A percentile compares a stretch with the other conserved stretches of the same genome.
phyloP scores from a whole-genome alignment of 2,329 filamentous ascomycete genomes.

The Beauveria bassiana region DNA sequence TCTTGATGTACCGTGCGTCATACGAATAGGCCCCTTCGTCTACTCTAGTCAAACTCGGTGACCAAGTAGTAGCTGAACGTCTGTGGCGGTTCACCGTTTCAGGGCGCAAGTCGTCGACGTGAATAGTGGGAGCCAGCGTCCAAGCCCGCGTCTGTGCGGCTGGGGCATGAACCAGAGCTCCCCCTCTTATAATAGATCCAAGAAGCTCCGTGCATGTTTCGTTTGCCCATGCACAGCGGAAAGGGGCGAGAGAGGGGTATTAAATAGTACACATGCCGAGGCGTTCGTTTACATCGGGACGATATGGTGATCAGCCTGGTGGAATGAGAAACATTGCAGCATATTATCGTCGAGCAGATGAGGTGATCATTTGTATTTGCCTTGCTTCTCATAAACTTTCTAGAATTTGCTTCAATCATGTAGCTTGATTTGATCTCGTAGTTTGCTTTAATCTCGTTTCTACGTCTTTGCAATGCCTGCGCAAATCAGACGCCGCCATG shows the following conservation, averaged over 20 bases:
- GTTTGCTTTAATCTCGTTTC: too few relatives aligned
- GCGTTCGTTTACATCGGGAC: not conserved
- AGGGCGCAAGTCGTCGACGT: not conserved
- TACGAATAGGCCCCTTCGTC: not conserved
- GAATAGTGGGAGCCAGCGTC: not conserved
- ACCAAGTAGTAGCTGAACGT: not conserved
- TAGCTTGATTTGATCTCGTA: too few relatives aligned
- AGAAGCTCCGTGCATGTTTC: not conserved
- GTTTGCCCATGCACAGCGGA: not conserved
- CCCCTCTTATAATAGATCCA: not conserved
- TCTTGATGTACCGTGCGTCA: not conserved
- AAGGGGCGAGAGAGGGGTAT: not conserved
- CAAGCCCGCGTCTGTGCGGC: constrained; percentile 5
- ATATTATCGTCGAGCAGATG: too few relatives aligned
- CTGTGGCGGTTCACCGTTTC: not conserved
- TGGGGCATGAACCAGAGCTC: not conserved
- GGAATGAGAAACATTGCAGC: too few relatives aligned
- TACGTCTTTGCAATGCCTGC: too few relatives aligned
- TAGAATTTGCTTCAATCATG: too few relatives aligned
- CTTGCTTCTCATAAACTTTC: too few relatives aligned
- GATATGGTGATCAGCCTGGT: not conserved
- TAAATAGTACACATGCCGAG: not conserved
- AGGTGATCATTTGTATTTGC: too few relatives aligned
- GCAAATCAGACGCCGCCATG: not conserved
- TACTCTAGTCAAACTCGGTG: not conserved